Conservation (phyloP, 345 rosid genomes). For the Theobroma cacao region DNA sequence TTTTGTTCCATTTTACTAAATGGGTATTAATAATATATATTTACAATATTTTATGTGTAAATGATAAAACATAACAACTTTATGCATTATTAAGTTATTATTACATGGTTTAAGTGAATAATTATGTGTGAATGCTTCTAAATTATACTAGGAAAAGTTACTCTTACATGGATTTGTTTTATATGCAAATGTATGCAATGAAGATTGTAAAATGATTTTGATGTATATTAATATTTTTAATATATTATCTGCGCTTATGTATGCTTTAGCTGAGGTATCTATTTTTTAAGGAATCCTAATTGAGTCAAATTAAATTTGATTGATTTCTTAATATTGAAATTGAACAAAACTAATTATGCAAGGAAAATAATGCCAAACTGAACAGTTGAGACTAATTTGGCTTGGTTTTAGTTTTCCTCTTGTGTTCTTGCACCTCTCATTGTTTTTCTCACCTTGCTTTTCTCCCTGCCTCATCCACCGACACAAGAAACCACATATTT, state of each 20-base stretch:
- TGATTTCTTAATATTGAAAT: neutral
- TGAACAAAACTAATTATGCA: neutral
- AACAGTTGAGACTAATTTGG: neutral
- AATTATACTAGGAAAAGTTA: neutral
- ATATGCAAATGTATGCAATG: neutral
- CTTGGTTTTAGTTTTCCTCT: neutral
- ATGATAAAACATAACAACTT: neutral
- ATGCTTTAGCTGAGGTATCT: neutral
- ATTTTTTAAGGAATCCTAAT: neutral
- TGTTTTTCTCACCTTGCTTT: neutral
- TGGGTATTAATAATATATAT: neutral
- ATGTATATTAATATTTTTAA: neutral
- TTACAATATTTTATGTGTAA: neutral
- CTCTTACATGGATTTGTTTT: neutral
- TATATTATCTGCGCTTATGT: neutral
- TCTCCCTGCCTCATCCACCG: neutral
- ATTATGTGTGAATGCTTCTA: neutral
- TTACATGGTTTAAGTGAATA: neutral
- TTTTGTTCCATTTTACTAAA: neutral
- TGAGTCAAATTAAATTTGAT: neutral
- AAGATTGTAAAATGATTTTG: neutral
- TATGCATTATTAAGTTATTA: neutral
- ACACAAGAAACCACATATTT: neutral
- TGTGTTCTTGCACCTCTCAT: neutral
- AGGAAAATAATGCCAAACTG: neutral